Evolutionary conservation across 768 basidiomycete species (phyloP), one percentile per base, ranked within the genome.

Genomic region (Peribolospora kevripleyi): DNA sequence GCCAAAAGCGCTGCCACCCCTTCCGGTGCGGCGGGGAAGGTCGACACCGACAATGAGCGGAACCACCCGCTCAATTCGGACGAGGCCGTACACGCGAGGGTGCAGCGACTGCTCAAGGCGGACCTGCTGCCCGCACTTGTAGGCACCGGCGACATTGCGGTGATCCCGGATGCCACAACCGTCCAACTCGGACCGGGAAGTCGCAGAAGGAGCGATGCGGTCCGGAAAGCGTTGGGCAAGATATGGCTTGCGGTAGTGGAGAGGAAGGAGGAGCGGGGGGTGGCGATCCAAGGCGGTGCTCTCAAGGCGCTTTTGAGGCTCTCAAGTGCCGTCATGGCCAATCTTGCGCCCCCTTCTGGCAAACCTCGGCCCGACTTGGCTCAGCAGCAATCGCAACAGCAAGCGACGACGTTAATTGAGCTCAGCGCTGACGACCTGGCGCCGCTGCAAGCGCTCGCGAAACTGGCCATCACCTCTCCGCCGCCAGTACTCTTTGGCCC

Each of bases 401-500:
- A 25, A 25, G 25, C 25, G 25, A 25, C 25, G 25, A 25, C 25
- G 25, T 25, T 25, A 25, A 25, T 25, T 25, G 25, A 25, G 25
- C 25, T 25, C 25, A 25, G 57, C 51, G 54, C 42, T 6, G 58
- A 43, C 7, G 51, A 57, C 53, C 37, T 45, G 36, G 43, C 63
- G 13, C 72, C 86, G 1, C 76, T 84, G 38, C 91, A 97, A 66
- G 88, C 87, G 3, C 70, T 93, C 38, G 84, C 88, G 11, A 93
- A 95, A 65, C 77, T 98, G 38, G 72, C 84, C 48, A 97, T 97
- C 62, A 95, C 91, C 1, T 74, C 87, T 3, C 79, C 87, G 7
- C 93, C 93, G 0, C 67, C 84, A 0, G 81, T 85, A 58, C 82
- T 95, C 40, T 90, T 93, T 68, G 90, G 90, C 2, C 82, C 88